Percentiles rank a stretch among this genome's conserved stretches.
These are phyloP conservation scores for Hypocreales sp. DNA, from an alignment of 2,329 filamentous ascomycete genomes.

Conservation along the genomic window DNA sequence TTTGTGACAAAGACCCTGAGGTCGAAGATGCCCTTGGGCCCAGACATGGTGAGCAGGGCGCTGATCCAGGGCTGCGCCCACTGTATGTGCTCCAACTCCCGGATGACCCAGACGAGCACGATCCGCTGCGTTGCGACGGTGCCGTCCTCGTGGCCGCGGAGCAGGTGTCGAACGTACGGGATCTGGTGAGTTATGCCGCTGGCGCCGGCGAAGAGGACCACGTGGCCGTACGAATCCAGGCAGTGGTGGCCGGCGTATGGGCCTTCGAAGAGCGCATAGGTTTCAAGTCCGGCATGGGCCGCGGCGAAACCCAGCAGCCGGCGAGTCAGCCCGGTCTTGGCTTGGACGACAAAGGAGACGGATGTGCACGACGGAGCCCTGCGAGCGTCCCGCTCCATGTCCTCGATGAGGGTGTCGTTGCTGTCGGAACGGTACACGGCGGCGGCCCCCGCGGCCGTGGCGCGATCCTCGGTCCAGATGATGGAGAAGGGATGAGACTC, in stretches of 20 bases:
- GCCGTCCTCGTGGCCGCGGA: slow-evolving; percentile 50
- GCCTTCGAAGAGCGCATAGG: slow-evolving; percentile 77
- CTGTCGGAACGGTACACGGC: slow-evolving; percentile 25
- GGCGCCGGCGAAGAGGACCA: slow-evolving; percentile 78
- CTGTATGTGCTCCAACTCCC: slow-evolving; percentile 74
- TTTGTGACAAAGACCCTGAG: not conserved
- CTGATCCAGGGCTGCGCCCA: slow-evolving; percentile 86
- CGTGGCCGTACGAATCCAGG: slow-evolving; percentile 82
- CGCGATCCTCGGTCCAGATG: slow-evolving; percentile 52
- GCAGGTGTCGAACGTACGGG: slow-evolving; percentile 66
- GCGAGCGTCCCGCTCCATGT: slow-evolving; percentile 25
- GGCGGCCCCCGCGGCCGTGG: too few relatives aligned
- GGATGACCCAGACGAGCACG: slow-evolving; percentile 82
- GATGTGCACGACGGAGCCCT: too few relatives aligned
- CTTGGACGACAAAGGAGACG: slow-evolving; percentile 73
- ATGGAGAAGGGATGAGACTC: slow-evolving; percentile 68
- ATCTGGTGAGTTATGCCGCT: slow-evolving; percentile 94
- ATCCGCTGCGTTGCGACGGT: slow-evolving; percentile 69
- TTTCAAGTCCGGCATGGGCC: too few relatives aligned
- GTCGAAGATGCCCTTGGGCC: slow-evolving; percentile 45
- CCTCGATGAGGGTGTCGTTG: too few relatives aligned
- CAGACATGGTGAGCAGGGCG: slow-evolving; percentile 57
- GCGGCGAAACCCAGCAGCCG: slow-evolving; percentile 52
- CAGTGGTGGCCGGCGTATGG: slow-evolving; percentile 75
- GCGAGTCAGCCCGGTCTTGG: slow-evolving; percentile 76